Percentiles rank a stretch among this genome's conserved stretches.
phyloP scores from a whole-genome alignment of 2,329 filamentous ascomycete genomes.

The Colletotrichum truncatum region DNA sequence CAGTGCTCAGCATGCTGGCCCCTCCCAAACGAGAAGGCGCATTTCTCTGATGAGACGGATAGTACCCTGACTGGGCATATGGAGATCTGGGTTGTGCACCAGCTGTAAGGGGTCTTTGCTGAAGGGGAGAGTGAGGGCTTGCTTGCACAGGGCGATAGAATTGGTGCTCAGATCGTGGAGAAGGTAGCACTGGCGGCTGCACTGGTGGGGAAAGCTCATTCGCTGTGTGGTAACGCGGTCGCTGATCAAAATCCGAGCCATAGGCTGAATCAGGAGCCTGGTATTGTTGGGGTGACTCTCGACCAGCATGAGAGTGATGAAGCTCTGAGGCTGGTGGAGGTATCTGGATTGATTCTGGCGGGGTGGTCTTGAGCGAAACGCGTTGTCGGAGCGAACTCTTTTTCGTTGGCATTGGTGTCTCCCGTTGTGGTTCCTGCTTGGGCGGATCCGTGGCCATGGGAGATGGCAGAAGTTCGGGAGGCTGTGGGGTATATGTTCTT shows the following conservation, averaged over 20 bases:
- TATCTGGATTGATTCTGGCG: constrained; percentile 64
- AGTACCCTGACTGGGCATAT: constrained; percentile 39
- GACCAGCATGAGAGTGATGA: constrained; percentile 38
- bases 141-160: constrained; percentile 70
- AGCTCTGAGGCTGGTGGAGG: constrained; percentile 50
- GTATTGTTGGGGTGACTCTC: constrained; percentile 12
- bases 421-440: constrained; percentile 20
- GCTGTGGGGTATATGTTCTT: constrained; percentile 64
- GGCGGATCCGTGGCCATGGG: constrained; percentile 47
- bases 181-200: constrained; percentile 52
- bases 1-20: constrained; percentile 67
- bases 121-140: constrained; percentile 70
- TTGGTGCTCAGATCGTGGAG: constrained; percentile 63
- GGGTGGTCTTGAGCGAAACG: constrained; percentile 61
- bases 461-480: constrained; percentile 57
- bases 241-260: constrained; percentile 55
- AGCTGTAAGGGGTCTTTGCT: constrained; percentile 66
- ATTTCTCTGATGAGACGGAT: constrained; percentile 53
- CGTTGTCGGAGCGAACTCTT: constrained; percentile 60
- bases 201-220: constrained; percentile 47
- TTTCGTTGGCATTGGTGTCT: constrained; percentile 41
- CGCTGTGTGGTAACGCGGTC: constrained; percentile 33
- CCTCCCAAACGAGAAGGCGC: constrained; percentile 61
- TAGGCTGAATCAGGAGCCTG: constrained; percentile 55
- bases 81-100: constrained; percentile 41